Evolutionary conservation across 768 basidiomycete species (phyloP).

Genomic region (Dacryopinax spathularia): DNA sequence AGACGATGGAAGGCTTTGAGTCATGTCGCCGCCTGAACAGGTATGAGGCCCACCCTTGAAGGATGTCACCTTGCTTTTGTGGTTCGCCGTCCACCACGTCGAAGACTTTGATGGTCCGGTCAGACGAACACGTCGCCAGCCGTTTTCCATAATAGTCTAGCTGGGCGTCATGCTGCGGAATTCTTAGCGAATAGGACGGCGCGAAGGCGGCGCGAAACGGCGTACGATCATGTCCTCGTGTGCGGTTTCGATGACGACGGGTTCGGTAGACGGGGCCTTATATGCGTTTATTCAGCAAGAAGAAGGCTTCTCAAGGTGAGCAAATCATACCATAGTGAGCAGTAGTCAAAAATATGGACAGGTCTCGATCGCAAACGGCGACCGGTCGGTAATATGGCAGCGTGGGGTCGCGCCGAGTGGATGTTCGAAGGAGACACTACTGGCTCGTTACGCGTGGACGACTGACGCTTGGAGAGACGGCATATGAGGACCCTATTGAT

Average conservation of each 20-base stretch:
- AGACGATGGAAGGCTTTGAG: neutral
- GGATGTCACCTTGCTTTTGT: constrained; percentile 51
- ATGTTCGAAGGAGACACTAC: no score
- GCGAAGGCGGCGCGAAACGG: constrained; percentile 10
- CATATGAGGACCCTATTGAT: no score
- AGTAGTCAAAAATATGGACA: no score
- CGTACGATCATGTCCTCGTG: constrained; percentile 98
- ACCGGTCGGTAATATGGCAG: no score
- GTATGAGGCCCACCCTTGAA: constrained; percentile 48
- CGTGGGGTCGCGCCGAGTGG: no score
- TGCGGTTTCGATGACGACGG: constrained; percentile 79
- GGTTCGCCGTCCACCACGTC: constrained; percentile 83
- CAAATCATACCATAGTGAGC: no score
- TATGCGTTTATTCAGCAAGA: no score
- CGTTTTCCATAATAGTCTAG: constrained; percentile 95
- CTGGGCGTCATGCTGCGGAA: constrained; percentile 84
- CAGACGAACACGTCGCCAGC: constrained; percentile 91
- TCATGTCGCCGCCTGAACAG: neutral
- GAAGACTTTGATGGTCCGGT: constrained; percentile 88
- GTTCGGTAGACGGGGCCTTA: constrained; percentile 29
- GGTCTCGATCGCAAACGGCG: no score
- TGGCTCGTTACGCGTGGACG: no score
- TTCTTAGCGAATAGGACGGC: neutral
- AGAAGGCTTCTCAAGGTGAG: no score
- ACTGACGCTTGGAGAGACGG: no score